A percentile compares a stretch with the other conserved stretches of the same genome.
Evolutionary conservation across 2,329 filamentous ascomycete species (phyloP).

Genomic region (Pseudocercospora fijiensis): DNA sequence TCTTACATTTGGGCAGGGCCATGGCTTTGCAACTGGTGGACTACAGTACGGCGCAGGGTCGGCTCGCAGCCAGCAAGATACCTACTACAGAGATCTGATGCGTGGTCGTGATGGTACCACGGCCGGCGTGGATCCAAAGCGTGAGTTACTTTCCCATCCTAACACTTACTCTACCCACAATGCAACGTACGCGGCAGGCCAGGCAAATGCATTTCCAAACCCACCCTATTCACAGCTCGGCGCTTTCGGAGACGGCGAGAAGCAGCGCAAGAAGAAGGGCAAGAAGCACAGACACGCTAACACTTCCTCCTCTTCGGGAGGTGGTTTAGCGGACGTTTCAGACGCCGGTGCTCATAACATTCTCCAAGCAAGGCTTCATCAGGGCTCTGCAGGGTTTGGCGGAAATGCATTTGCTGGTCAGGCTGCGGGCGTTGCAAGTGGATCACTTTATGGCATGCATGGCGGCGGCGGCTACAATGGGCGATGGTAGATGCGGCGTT

Average conservation of each 20-base stretch:
- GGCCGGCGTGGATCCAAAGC: constrained; percentile 31
- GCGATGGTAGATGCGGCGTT: constrained; percentile 32
- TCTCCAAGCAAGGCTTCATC: constrained; percentile 80
- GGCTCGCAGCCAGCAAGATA: constrained; percentile 39
- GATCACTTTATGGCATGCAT: constrained; percentile 36
- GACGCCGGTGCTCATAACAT: constrained; percentile 95
- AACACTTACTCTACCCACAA: constrained; percentile 28
- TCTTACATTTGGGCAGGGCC: constrained; percentile 85
- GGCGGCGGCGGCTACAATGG: constrained; percentile 35
- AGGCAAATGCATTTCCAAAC: constrained; percentile 27
- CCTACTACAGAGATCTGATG: constrained; percentile 27
- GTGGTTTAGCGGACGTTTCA: constrained; percentile 88
- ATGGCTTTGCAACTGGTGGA: constrained; percentile 71
- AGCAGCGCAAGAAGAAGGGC: constrained; percentile 93
- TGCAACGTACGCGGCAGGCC: constrained; percentile 28
- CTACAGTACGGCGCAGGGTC: constrained; percentile 61
- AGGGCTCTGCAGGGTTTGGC: constrained; percentile 67
- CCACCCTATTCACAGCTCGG: constrained; percentile 29
- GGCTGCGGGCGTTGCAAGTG: constrained; percentile 28
- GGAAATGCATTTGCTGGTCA: constrained; percentile 30
- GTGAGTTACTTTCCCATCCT: constrained; percentile 38
- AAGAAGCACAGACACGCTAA: constrained; percentile 99
- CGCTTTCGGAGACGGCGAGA: constrained; percentile 34
- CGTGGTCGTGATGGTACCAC: constrained; percentile 25
- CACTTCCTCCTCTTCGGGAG: constrained; percentile 96